Conservation (phyloP, 495 filamentous ascomycete species). For the Schizothecium vesticola region DNA sequence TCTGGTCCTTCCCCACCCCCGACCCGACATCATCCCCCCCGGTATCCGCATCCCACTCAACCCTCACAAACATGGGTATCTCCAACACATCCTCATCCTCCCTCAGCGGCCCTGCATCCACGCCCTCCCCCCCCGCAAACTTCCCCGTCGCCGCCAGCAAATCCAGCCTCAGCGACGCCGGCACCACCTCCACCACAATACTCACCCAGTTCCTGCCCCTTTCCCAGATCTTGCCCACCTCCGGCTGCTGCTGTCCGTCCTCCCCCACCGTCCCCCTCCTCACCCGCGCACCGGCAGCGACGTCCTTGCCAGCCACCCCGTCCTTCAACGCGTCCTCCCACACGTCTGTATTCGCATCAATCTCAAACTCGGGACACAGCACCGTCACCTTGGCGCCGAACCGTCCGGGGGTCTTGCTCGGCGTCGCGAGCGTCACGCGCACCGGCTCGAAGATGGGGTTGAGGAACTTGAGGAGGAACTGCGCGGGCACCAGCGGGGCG, state of each 20-base stretch:
- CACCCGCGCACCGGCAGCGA: slow-evolving; percentile 23
- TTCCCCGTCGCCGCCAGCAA: slow-evolving; percentile 17
- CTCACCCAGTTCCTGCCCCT: slow-evolving; percentile 90
- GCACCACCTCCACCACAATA: slow-evolving; percentile 85
- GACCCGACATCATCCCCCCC: slow-evolving; percentile 56
- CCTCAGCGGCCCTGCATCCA: slow-evolving; percentile 33
- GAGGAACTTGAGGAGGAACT: slow-evolving; percentile 80
- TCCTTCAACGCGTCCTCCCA: slow-evolving; percentile 85
- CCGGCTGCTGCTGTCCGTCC: slow-evolving; percentile 55
- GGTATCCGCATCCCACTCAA: slow-evolving; percentile 85
- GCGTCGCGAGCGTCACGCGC: slow-evolving; percentile 80
- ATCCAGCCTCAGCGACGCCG: slow-evolving; percentile 49
- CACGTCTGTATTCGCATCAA: slow-evolving; percentile 90
- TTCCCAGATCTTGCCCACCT: slow-evolving; percentile 94
- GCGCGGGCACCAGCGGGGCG: slow-evolving; percentile 61
- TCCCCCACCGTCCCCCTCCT: slow-evolving; percentile 35
- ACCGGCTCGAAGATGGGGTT: slow-evolving; percentile 93
- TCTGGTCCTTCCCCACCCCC: slow-evolving; percentile 28
- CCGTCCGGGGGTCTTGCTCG: slow-evolving; percentile 69
- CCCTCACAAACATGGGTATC: slow-evolving; percentile 85
- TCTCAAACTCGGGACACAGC: slow-evolving; percentile 88
- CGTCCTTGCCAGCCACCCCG: slow-evolving; percentile 17
- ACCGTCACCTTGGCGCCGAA: slow-evolving; percentile 80
- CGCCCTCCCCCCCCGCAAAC: not conserved
- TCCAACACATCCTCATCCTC: slow-evolving; percentile 89